Percentiles rank a stretch among this genome's conserved stretches.
phyloP scores from a whole-genome alignment of 306 rosid genomes.

The Trifolium dubium region DNA sequence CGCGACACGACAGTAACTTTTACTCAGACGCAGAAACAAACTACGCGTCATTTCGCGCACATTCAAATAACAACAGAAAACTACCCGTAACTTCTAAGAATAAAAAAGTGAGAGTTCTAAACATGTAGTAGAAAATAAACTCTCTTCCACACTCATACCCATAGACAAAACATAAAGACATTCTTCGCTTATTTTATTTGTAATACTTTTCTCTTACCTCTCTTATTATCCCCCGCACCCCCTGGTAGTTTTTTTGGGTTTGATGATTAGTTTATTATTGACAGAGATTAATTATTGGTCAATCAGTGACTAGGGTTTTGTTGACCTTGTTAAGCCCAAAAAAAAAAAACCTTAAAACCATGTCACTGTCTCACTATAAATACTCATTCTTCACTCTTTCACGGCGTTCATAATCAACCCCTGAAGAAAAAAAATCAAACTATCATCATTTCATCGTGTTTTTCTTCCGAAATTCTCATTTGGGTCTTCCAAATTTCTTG shows the following conservation, averaged over 20 bases:
- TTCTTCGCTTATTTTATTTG: too few relatives aligned
- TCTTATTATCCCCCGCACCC: too few relatives aligned
- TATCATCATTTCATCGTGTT: conserved; percentile 30
- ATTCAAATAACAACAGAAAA: neutral
- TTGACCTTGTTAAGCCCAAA: neutral
- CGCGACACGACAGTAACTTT: too few relatives aligned
- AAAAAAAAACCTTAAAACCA: neutral
- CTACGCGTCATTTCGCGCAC: neutral
- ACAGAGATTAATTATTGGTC: neutral
- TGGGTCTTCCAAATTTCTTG: conserved; percentile 26
- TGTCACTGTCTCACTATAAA: neutral
- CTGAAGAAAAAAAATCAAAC: neutral
- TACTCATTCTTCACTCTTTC: neutral
- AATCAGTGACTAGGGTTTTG: neutral
- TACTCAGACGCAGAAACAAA: too few relatives aligned
- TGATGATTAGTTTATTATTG: neutral
- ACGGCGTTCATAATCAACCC: neutral
- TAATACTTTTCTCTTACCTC: too few relatives aligned
- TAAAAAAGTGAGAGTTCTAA: too few relatives aligned
- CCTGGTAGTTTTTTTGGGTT: neutral
- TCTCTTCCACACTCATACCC: neutral
- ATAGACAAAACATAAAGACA: too few relatives aligned
- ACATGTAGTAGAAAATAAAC: too few relatives aligned
- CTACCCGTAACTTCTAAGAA: neutral
- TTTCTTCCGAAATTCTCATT: conserved; percentile 24